phyloP scores from a whole-genome alignment of 176 grass and related monocot genomes.

The Ensete ventricosum region DNA sequence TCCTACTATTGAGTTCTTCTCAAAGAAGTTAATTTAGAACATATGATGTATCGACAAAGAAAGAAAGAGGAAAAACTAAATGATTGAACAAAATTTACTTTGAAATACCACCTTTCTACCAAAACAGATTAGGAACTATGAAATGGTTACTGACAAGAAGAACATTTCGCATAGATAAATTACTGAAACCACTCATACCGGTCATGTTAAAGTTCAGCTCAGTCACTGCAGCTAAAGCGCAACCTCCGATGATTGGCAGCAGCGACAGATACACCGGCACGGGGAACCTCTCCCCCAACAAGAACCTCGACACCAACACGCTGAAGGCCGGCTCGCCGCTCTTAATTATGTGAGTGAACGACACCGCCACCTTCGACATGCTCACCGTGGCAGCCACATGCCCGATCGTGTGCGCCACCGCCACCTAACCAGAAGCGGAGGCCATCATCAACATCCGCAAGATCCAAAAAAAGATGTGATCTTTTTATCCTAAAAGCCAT shows the following conservation, averaged over 20 bases:
- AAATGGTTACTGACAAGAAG: no score
- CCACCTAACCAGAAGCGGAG: conserved; percentile 40
- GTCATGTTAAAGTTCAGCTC: conserved; percentile 98
- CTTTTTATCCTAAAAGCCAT: background rate
- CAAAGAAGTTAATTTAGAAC: no score
- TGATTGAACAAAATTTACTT: no score
- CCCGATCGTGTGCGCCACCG: conserved; percentile 89
- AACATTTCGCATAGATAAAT: no score
- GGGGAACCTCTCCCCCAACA: conserved; percentile 68
- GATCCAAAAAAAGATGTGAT: background rate
- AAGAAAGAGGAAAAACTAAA: no score
- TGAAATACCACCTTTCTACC: no score
- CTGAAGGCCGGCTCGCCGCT: conserved; percentile 87
- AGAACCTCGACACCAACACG: conserved; percentile 69
- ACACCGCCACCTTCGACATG: conserved; percentile 97
- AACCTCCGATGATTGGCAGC: conserved; percentile 82
- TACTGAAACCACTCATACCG: conserved; percentile 27
- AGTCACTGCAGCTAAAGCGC: conserved; percentile 66
- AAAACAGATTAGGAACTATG: no score
- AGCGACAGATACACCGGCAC: conserved; percentile 72
- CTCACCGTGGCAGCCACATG: conserved; percentile 94
- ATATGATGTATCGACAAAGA: no score
- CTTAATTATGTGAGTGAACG: conserved; percentile 99
- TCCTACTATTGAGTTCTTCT: no score
- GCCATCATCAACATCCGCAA: background rate